Evolutionary conservation across 176 grass and related monocot species (phyloP).

Genomic region (Areca catechu): DNA sequence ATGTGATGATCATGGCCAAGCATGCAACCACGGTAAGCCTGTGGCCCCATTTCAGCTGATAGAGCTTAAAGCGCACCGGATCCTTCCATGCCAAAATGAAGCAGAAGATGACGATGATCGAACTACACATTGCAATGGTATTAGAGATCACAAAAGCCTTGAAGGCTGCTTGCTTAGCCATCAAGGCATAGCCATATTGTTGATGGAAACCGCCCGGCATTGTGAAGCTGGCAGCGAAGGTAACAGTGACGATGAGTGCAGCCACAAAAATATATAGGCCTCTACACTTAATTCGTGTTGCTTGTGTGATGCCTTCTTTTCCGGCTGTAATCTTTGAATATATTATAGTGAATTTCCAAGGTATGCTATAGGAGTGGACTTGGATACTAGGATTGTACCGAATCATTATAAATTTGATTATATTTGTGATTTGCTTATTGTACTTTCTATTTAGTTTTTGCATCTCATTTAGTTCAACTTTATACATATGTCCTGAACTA

Average conservation of each 20-base stretch:
- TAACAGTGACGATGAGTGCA: constrained; percentile 38
- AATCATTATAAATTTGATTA: too few species aligned
- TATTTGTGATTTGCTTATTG: too few species aligned
- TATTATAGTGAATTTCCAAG: too few species aligned
- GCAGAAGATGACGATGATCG: constrained; percentile 29
- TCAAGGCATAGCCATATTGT: constrained; percentile 12
- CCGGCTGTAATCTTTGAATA: too few species aligned
- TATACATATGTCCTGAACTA: too few species aligned
- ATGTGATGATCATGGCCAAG: constrained; percentile 18
- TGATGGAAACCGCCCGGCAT: constrained; percentile 35
- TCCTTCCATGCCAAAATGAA: constrained; percentile 30
- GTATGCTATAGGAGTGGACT: too few species aligned
- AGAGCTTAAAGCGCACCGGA: constrained; percentile 23
- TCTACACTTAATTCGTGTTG: constrained; percentile 24
- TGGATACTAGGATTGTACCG: too few species aligned
- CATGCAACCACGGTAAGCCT: constrained; percentile 16
- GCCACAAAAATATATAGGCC: constrained; percentile 26
- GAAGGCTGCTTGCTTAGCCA: constrained; percentile 12
- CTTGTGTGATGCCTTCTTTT: constrained; percentile 12
- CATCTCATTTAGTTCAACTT: too few species aligned
- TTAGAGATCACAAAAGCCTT: constrained; percentile 30
- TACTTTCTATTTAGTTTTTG: too few species aligned
- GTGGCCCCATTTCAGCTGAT: constrained; percentile 28
- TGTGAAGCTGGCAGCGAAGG: constrained; percentile 37
- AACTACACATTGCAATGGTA: constrained; percentile 34